phyloP scores from a whole-genome alignment of 352 stramenopile species.

The Globisporangium canariense region DNA sequence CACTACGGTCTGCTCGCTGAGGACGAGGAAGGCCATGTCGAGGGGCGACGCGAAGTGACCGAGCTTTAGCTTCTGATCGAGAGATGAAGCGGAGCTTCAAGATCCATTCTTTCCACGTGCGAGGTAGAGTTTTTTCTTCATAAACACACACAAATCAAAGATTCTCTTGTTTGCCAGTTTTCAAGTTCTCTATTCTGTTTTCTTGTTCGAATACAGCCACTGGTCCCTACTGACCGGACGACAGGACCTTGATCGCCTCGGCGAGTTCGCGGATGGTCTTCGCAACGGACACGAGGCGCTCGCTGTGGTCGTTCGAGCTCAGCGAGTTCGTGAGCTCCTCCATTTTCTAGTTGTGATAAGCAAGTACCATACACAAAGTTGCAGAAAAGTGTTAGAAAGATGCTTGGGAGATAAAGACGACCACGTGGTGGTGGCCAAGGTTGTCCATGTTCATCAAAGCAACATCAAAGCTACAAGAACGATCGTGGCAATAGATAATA shows the following conservation, averaged over 20 bases:
- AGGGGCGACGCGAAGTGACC: conserved; percentile 36
- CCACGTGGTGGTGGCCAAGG: not conserved
- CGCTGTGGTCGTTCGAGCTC: conserved; percentile 49
- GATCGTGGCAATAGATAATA: conserved; percentile 5
- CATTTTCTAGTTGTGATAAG: conserved; percentile 57
- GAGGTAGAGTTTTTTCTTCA: not conserved
- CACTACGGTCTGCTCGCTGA: conserved; percentile 36
- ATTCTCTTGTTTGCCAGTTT: not conserved
- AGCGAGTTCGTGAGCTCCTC: conserved; percentile 52
- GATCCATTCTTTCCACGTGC: not conserved
- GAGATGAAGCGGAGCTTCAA: not conserved
- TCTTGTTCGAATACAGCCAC: not conserved
- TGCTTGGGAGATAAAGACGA: not conserved
- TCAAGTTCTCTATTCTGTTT: not conserved
- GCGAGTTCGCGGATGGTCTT: conserved; percentile 70
- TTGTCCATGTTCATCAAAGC: conserved; percentile 2
- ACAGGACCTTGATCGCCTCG: conserved; percentile 48
- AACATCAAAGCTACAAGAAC: conserved; percentile 1
- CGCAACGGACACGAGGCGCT: conserved; percentile 48
- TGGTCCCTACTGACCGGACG: conserved; percentile 5
- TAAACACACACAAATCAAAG: not conserved
- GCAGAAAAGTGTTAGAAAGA: conserved; percentile 8
- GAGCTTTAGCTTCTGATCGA: conserved; percentile 29
- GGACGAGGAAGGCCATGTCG: conserved; percentile 29
- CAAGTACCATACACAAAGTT: conserved; percentile 5